A percentile compares a stretch with the other conserved stretches of the same genome.
Evolutionary conservation across 176 grass and related monocot species (phyloP).

Genomic region (Phoenix dactylifera): DNA sequence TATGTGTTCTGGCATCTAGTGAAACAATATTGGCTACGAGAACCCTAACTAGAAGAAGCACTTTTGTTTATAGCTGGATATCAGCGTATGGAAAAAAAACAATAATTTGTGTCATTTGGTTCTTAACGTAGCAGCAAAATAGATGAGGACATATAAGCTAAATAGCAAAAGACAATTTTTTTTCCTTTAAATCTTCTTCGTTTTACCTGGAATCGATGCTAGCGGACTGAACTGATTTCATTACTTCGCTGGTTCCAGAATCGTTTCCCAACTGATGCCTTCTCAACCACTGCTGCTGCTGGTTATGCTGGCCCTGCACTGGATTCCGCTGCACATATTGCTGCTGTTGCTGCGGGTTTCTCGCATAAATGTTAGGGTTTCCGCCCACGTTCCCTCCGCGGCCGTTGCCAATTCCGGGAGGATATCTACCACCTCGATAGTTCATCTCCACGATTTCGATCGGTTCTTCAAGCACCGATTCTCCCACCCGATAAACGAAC

Average conservation of each 20-base stretch:
- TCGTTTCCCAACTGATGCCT: background rate
- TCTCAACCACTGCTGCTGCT: constrained; percentile 12
- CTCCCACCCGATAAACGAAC: too few species aligned
- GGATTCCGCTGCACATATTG: constrained; percentile 8
- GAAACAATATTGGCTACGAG: too few species aligned
- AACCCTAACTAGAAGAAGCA: too few species aligned
- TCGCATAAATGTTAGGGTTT: constrained; percentile 6
- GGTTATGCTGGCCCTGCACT: background rate
- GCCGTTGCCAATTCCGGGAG: constrained; percentile 5
- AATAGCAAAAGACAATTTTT: background rate
- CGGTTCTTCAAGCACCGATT: too few species aligned
- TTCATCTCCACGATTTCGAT: background rate
- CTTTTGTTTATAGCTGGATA: too few species aligned
- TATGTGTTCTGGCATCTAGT: too few species aligned
- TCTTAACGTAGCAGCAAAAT: too few species aligned
- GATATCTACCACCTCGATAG: constrained; percentile 3
- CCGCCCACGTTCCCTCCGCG: background rate
- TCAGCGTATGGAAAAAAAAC: too few species aligned
- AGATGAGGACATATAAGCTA: background rate
- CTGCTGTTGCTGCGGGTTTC: constrained; percentile 1
- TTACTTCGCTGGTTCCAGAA: background rate
- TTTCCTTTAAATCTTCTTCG: background rate
- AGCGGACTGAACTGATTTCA: constrained; percentile 4
- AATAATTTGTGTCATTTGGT: too few species aligned
- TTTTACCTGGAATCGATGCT: constrained; percentile 8